Evolutionary conservation across 2,329 filamentous ascomycete genomes (phyloP).

Genomic region (Fusarium guadeloupense): DNA sequence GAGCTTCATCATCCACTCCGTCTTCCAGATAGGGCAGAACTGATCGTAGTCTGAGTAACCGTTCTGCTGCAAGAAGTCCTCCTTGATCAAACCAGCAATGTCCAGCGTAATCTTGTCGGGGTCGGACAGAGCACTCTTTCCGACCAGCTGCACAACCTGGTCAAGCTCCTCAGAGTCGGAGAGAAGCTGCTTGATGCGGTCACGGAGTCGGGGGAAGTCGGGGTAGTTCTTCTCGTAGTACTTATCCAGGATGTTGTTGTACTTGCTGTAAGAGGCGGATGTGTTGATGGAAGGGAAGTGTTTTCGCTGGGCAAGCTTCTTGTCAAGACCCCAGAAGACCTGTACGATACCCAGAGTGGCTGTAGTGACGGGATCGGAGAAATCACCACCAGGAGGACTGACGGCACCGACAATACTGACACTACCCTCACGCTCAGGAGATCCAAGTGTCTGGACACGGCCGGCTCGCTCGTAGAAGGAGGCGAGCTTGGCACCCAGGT

Average conservation of each 20-base stretch:
- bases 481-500: constrained; percentile 94
- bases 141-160: constrained; percentile 97
- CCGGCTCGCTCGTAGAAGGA: constrained; percentile 99
- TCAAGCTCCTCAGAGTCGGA: constrained; percentile 97
- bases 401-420: constrained; percentile 98
- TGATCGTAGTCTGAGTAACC: constrained; percentile 99
- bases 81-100: constrained; percentile 90
- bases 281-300: constrained; percentile 99
- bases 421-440: constrained; percentile 87
- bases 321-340: constrained; percentile 99
- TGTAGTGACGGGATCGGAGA: constrained; percentile 96
- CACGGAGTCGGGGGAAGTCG: constrained; percentile 91
- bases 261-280: constrained; percentile 93
- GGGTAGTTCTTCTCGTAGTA: constrained; percentile 94
- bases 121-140: constrained; percentile 95
- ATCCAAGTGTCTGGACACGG: constrained; percentile 84
- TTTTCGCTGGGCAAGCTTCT: constrained; percentile 98
- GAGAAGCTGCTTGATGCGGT: constrained; percentile 92
- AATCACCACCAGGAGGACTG: constrained; percentile 97
- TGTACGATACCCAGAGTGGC: constrained; percentile 97
- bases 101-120: constrained; percentile 98
- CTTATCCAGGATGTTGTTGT: constrained; percentile 86
- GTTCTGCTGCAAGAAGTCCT: constrained; percentile 99
- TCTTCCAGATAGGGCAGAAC: constrained; percentile 99
- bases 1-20: constrained; percentile 99